These are phyloP conservation scores for Ceratobasidium sp. DNA, from an alignment of 1,284 basidiomycete species.

Conservation along the genomic window DNA sequence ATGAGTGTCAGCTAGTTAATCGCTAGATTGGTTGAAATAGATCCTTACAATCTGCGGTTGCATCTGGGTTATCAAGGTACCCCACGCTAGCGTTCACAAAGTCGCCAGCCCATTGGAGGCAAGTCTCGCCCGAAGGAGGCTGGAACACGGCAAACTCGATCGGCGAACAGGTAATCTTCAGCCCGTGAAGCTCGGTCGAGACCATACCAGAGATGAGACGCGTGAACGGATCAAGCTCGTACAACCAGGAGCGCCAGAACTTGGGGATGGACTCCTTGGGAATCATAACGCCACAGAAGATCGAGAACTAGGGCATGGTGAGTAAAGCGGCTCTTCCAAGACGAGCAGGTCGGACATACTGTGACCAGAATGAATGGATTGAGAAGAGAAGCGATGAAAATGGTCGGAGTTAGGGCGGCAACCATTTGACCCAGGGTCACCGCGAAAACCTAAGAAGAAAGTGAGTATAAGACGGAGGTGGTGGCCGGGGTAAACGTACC, in stretches of 20 bases:
- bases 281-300: conserved; percentile 84
- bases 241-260: conserved; percentile 82
- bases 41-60: conserved; percentile 67
- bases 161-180: conserved; percentile 68
- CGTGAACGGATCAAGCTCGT: conserved; percentile 63
- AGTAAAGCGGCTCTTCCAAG: conserved; percentile 53
- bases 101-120: conserved; percentile 68
- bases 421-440: conserved; percentile 53
- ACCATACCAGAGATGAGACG: conserved; percentile 76
- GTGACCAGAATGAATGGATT: no score
- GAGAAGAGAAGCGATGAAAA: conserved; percentile 55
- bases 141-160: conserved; percentile 74
- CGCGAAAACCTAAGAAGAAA: no score
- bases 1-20: no score
- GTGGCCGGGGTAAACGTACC: no score
- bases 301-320: conserved; percentile 78
- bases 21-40: no score
- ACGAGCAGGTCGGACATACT: no score
- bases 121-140: conserved; percentile 79
- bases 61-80: conserved; percentile 78
- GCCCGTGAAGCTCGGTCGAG: conserved; percentile 79
- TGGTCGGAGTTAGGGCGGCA: conserved; percentile 75
- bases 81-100: conserved; percentile 72
- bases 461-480: no score
- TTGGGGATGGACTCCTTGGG: conserved; percentile 52